These are phyloP conservation scores for Fusarium sp. DNA, from an alignment of 2,329 filamentous ascomycete genomes.

Conservation along the genomic window DNA sequence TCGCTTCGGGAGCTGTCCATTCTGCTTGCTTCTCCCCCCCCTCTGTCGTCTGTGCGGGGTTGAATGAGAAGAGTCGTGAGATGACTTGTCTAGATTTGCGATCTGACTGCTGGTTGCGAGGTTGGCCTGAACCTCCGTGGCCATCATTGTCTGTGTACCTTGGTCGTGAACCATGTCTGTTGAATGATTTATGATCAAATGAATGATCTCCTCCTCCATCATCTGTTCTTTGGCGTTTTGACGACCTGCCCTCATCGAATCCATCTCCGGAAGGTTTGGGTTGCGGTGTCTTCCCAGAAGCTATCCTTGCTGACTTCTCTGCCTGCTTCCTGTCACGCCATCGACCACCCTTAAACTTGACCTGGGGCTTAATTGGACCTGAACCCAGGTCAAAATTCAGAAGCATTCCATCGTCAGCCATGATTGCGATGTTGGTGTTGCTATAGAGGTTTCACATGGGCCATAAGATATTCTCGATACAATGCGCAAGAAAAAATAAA, in stretches of 20 bases:
- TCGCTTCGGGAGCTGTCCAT: slow-evolving; percentile 73
- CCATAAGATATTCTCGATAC: slow-evolving; percentile 20
- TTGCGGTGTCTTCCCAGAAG: slow-evolving; percentile 31
- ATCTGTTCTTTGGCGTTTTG: slow-evolving; percentile 57
- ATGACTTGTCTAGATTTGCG: slow-evolving; percentile 69
- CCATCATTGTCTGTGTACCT: slow-evolving; percentile 26
- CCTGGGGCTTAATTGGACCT: slow-evolving; percentile 67
- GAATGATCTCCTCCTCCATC: slow-evolving; percentile 19
- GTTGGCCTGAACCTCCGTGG: slow-evolving; percentile 23
- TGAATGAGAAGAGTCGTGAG: slow-evolving; percentile 92
- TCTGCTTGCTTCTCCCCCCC: slow-evolving; percentile 61
- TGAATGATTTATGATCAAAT: slow-evolving; percentile 26
- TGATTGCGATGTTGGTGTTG: slow-evolving; percentile 50
- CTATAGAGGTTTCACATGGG: slow-evolving; percentile 37
- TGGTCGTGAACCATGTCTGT: slow-evolving; percentile 20
- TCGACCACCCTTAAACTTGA: slow-evolving; percentile 85
- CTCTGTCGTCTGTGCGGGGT: slow-evolving; percentile 76
- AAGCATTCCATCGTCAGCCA: slow-evolving; percentile 96
- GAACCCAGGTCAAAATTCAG: slow-evolving; percentile 88
- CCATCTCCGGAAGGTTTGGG: slow-evolving; percentile 36
- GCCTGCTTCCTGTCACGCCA: slow-evolving; percentile 91
- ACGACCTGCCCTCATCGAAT: slow-evolving; percentile 47
- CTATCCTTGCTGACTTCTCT: slow-evolving; percentile 47
- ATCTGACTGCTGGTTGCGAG: slow-evolving; percentile 36
- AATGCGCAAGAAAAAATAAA: slow-evolving; percentile 29